Base-by-base conservation (phyloP, 106 monocot species). In the Dioscorea zingiberensis region DNA sequence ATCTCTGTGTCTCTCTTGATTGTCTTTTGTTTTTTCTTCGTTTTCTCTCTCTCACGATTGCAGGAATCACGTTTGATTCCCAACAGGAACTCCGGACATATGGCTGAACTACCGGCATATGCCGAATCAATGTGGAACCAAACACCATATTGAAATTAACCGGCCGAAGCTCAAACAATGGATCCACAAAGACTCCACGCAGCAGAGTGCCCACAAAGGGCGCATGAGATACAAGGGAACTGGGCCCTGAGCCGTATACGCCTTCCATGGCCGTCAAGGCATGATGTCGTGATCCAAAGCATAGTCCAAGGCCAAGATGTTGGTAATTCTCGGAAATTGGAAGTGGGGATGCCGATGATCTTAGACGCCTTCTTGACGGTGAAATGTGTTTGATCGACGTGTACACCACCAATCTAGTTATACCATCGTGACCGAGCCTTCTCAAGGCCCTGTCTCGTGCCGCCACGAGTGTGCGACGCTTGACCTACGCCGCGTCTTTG, bases 311-410 rank as follows among this genome's bases (percentile, higher is more conserved):
- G 63, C 75, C 2, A 58, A 60, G 12, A 78, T 78, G 14, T 57
- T 15, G 38, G 78, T 63, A 13, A 58, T 46, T 6, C 38, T 8
- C 83, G 71, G 45, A 83, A 75, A 29, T 83, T 83, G 23, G 54
- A 26, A 0, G 75, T 66, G 10, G 74, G 72, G 21, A 83, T 78
- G n/a, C 78, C 78, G 21, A 74, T 66, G 21, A 83, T 47, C 68
- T 71, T 67, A 5, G 68, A 56, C 0, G 78, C 71, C 67, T 83
- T 83, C 23, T 71, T 67, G 19, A 77, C 62, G 3, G 83, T 76
- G 26, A 59, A 76, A 54, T 87, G 82, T 4, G 83, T 87, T 58
- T 87, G 87, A 62, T 87, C 87, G 87, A 87, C 54, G 66, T 76
- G 57, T 87, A 87, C 48, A 79, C 76, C 1, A 74, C 66, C 61